Evolutionary conservation across 371 early-diverging fungal species (phyloP).

Genomic region (Globomyces sp.): DNA sequence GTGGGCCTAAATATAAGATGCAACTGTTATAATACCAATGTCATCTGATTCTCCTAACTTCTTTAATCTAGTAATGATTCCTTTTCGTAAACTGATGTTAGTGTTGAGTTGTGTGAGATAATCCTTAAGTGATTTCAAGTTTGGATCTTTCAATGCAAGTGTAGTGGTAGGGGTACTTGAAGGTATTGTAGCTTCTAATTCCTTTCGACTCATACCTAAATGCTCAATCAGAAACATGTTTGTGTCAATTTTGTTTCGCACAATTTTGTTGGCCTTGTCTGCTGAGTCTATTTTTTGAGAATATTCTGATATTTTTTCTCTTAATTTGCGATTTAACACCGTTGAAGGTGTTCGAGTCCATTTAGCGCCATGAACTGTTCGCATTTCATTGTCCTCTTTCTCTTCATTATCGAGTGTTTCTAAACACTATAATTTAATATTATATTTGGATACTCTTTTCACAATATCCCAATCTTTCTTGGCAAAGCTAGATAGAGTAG

Average conservation of each 20-base stretch:
- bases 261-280: slow-evolving; percentile 62
- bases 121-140: slow-evolving; percentile 51
- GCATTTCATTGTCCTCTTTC: slow-evolving; percentile 63
- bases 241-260: slow-evolving; percentile 62
- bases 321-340: slow-evolving; percentile 58
- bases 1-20: slow-evolving; percentile 17
- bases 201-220: slow-evolving; percentile 37
- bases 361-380: slow-evolving; percentile 50
- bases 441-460: slow-evolving; percentile 48
- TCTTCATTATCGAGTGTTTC: slow-evolving; percentile 69
- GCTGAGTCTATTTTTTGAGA: slow-evolving; percentile 66
- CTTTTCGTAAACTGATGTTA: slow-evolving; percentile 52
- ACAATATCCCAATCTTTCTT: slow-evolving; percentile 51
- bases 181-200: slow-evolving; percentile 54
- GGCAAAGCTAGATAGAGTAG: slow-evolving; percentile 57
- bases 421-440: slow-evolving; percentile 38
- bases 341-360: slow-evolving; percentile 65
- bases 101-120: slow-evolving; percentile 48
- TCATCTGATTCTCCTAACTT: slow-evolving; percentile 65
- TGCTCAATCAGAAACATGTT: slow-evolving; percentile 64
- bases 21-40: slow-evolving; percentile 36
- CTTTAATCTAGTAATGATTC: slow-evolving; percentile 57
- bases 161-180: slow-evolving; percentile 37
- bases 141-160: slow-evolving; percentile 47
- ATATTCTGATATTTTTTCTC: slow-evolving; percentile 59